Evolutionary conservation across 768 basidiomycete genomes (phyloP).

Genomic region (Pleurotus citrinopileatus): DNA sequence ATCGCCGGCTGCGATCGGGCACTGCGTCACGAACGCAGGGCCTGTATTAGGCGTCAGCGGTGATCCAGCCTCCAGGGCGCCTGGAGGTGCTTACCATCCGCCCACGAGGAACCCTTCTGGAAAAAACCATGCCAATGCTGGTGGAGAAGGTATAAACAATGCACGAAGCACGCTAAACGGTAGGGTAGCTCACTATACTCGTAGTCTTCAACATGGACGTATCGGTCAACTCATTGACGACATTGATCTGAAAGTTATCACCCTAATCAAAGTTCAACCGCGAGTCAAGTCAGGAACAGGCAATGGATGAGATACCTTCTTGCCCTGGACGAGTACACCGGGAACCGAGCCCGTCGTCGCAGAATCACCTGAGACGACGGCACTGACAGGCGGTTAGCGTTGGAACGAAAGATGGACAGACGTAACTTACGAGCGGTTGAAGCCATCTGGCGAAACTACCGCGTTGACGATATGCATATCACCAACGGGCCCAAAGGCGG

Average conservation of each 20-base stretch:
- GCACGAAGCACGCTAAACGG: not conserved
- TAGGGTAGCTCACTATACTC: slow-evolving; percentile 30
- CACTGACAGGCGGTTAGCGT: not conserved
- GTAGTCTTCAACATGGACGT: slow-evolving; percentile 35
- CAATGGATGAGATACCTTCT: slow-evolving; percentile 23
- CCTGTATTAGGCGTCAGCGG: not conserved
- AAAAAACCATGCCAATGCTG: slow-evolving; percentile 35
- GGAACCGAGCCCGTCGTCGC: slow-evolving; percentile 26
- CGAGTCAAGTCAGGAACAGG: not conserved
- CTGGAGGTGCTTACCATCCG: slow-evolving; percentile 23
- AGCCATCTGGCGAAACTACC: slow-evolving; percentile 10
- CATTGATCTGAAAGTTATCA: slow-evolving; percentile 37
- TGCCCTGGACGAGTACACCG: slow-evolving; percentile 30
- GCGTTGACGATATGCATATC: slow-evolving; percentile 8
- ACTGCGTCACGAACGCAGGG: slow-evolving; percentile 26
- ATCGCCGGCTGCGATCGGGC: slow-evolving; percentile 38
- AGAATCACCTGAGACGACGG: slow-evolving; percentile 12
- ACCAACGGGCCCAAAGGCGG: slow-evolving; percentile 3
- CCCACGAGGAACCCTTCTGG: slow-evolving; percentile 28
- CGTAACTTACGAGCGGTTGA: slow-evolving; percentile 10
- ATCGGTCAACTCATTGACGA: slow-evolving; percentile 36
- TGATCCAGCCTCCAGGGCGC: not conserved
- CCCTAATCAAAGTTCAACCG: slow-evolving; percentile 23
- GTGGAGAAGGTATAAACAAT: slow-evolving; percentile 1
- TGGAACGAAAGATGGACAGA: not conserved